Evolutionary conservation across 1,139 yeast genomes (phyloP).

Genomic region (Suhomyces bolitotheri): DNA sequence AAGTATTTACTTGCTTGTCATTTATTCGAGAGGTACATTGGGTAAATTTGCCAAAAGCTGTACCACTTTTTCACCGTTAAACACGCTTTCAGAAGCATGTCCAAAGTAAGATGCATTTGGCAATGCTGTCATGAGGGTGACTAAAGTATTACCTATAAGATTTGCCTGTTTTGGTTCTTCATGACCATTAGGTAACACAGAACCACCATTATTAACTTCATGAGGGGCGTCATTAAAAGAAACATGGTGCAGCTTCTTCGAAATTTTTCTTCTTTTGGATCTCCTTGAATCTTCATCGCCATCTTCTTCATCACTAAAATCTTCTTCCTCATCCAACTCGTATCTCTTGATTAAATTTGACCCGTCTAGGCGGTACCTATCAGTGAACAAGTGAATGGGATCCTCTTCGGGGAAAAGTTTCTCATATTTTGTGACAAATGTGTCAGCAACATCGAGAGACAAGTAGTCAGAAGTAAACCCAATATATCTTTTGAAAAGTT

Average conservation of each 20-base stretch:
- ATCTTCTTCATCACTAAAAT: slow-evolving; percentile 13
- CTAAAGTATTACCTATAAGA: slow-evolving; percentile 55
- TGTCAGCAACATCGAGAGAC: slow-evolving; percentile 65
- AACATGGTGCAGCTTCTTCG: slow-evolving; percentile 9
- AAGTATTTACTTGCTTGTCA: no score
- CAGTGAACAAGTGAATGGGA: slow-evolving; percentile 41
- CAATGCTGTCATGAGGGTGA: slow-evolving; percentile 51
- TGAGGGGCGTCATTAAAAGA: slow-evolving; percentile 3
- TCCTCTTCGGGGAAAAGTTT: slow-evolving; percentile 66
- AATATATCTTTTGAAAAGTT: slow-evolving; percentile 29
- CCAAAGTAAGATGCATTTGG: slow-evolving; percentile 54
- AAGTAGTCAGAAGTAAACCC: slow-evolving; percentile 49
- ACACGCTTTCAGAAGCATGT: slow-evolving; percentile 39
- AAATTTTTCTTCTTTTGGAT: slow-evolving; percentile 22
- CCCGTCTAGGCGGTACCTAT: slow-evolving; percentile 45
- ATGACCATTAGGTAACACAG: slow-evolving; percentile 10
- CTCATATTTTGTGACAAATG: slow-evolving; percentile 65
- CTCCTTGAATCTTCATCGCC: slow-evolving; percentile 20
- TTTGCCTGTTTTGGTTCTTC: slow-evolving; percentile 20
- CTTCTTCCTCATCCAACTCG: slow-evolving; percentile 40
- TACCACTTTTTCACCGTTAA: slow-evolving; percentile 42
- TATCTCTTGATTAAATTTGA: slow-evolving; percentile 45
- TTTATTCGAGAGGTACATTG: slow-evolving; percentile 26
- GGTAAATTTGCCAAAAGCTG: slow-evolving; percentile 41
- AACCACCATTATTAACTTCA: slow-evolving; percentile 10